Evolutionary conservation across 345 rosid species (phyloP), one percentile per base, ranked within the genome.

Genomic region (Draba incana): DNA sequence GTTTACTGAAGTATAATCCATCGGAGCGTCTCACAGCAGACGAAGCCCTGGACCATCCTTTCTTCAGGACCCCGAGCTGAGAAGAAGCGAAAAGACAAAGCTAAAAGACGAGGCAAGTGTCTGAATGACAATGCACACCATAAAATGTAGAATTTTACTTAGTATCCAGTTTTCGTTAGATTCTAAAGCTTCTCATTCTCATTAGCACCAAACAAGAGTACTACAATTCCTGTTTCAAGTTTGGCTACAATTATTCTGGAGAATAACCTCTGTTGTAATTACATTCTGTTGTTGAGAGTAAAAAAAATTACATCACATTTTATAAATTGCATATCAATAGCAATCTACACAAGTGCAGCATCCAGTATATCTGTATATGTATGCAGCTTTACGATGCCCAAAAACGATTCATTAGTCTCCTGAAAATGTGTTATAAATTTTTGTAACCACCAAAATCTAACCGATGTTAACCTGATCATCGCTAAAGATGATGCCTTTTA

Each of bases 41-140:
- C 0, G 74, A 81, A 69, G 97, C 97, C 62, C 86, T 91, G n/a
- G 69, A 80, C 42, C 92, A 91, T 78, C 80, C 89, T 2, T 91
- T 91, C 77, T 88, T 91, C 30, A 76, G 65, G 59, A 77, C 47
- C 55, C 59, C 65, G 24, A 43, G 72, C 64, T 81, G 57, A 63
- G 61, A 63, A 44, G 24, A 57, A 38, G 45, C 63, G 48, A 50
- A 55, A 66, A 12, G 20, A 20, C 20, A 20, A 20, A 20, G 20
- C 20, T 0, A 20, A 20, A 20, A 20, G 20, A 46, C 5, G 20
- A 27, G 24, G 23, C 12, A 35, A 48, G 16, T 45, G 39, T 35
- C 10, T 35, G 39, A 35, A 35, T 35, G 12, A 15, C 49, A 51
- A 50, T 20, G 27, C 28, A 8, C 50, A 54, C 71, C 61, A 44